A percentile compares a stretch with the other conserved stretches of the same genome.
phyloP scores from a whole-genome alignment of 768 basidiomycete genomes.

The Daedalea quercina region DNA sequence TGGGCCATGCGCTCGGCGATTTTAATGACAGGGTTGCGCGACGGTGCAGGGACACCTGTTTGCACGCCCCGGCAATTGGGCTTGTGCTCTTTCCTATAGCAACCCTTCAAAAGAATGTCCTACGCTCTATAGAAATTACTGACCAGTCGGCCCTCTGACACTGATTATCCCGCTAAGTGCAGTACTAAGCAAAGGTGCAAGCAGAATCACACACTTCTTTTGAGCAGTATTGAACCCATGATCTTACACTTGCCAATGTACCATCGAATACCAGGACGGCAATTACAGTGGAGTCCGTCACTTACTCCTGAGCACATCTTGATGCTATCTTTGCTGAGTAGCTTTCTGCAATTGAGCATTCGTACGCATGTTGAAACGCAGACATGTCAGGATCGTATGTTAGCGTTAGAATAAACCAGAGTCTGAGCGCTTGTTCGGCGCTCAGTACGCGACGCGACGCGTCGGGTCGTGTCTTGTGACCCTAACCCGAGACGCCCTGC shows the following conservation, averaged over 20 bases:
- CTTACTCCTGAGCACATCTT: slow-evolving; percentile 10
- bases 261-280: too few relatives aligned
- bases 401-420: too few relatives aligned
- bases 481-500: neutral
- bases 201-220: slow-evolving; percentile 1
- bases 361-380: neutral
- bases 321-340: neutral
- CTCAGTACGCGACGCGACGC: neutral
- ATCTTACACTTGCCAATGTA: slow-evolving; percentile 4
- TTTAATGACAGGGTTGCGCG: slow-evolving; percentile 3
- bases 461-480: neutral
- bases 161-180: neutral
- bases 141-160: slow-evolving; percentile 11
- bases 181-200: neutral
- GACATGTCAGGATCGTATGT: neutral
- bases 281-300: too few relatives aligned
- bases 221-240: slow-evolving; percentile 8
- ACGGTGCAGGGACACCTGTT: slow-evolving; percentile 2
- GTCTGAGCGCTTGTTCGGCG: neutral
- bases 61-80: neutral
- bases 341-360: slow-evolving; percentile 5
- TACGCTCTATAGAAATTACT: neutral
- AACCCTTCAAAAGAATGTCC: neutral
- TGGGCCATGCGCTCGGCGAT: slow-evolving; percentile 4
- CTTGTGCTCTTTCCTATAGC: slow-evolving; percentile 10